A percentile compares a stretch with the other conserved stretches of the same genome.
Evolutionary conservation across 352 stramenopile species (phyloP).

Genomic region (Elongisporangium undulatum): DNA sequence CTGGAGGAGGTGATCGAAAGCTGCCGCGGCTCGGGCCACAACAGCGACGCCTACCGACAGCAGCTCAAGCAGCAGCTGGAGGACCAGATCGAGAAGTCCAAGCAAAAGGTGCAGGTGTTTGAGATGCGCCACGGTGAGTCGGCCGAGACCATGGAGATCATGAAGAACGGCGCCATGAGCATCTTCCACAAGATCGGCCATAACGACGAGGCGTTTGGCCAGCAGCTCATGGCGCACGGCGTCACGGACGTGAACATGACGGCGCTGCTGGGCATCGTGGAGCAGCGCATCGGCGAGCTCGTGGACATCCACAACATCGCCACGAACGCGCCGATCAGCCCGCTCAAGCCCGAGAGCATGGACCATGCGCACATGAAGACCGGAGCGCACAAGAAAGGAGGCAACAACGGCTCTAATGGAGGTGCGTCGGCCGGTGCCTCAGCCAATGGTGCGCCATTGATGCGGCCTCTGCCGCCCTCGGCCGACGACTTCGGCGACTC

Average conservation of each 20-base stretch:
- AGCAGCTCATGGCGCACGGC: slow-evolving; percentile 61
- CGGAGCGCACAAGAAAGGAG: slow-evolving; percentile 20
- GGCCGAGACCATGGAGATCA: slow-evolving; percentile 55
- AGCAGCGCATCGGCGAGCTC: slow-evolving; percentile 80
- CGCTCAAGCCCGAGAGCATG: slow-evolving; percentile 15
- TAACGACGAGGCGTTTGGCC: slow-evolving; percentile 67
- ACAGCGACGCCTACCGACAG: slow-evolving; percentile 46
- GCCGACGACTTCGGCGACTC: slow-evolving; percentile 75
- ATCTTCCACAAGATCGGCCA: slow-evolving; percentile 83
- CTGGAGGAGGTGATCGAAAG: slow-evolving; percentile 58
- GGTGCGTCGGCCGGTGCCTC: slow-evolving; percentile 7
- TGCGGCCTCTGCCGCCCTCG: slow-evolving; percentile 49
- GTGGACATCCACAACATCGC: slow-evolving; percentile 87
- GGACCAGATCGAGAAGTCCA: slow-evolving; percentile 82
- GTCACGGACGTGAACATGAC: slow-evolving; percentile 81
- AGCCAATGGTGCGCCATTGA: slow-evolving; percentile 5
- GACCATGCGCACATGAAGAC: slow-evolving; percentile 22
- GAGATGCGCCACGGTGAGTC: slow-evolving; percentile 59
- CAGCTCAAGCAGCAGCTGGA: slow-evolving; percentile 72
- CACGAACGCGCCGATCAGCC: slow-evolving; percentile 38
- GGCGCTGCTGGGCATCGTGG: slow-evolving; percentile 77
- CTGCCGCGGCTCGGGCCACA: slow-evolving; percentile 53
- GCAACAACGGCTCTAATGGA: slow-evolving; percentile 5
- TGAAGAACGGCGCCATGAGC: slow-evolving; percentile 67
- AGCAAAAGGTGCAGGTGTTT: slow-evolving; percentile 68